Percentiles rank a stretch among this genome's conserved stretches.
phyloP scores from a whole-genome alignment of 2,329 filamentous ascomycete genomes.

The Xylariales sp. region DNA sequence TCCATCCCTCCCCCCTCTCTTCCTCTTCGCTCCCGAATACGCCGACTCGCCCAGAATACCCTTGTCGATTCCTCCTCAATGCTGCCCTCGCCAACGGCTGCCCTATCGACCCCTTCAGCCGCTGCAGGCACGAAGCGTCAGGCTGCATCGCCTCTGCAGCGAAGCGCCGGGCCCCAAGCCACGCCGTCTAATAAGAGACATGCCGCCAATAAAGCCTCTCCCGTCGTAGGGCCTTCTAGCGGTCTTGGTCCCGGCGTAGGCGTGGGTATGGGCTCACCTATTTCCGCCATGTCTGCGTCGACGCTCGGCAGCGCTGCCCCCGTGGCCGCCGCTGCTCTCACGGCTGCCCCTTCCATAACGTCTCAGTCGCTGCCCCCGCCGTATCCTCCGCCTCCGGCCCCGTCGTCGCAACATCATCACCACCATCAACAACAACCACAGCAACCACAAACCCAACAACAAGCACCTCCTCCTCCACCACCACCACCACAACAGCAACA shows the following conservation, averaged over 20 bases:
- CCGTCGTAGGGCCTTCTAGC: conserved; percentile 6
- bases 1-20: background rate
- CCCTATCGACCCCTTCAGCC: conserved; percentile 13
- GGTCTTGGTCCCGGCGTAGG: background rate
- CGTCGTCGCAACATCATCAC: conserved; percentile 10
- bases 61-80: conserved; percentile 12
- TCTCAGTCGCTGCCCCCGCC: background rate
- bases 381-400: background rate
- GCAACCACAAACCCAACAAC: too few species aligned
- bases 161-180: conserved; percentile 19
- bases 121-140: conserved; percentile 24
- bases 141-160: conserved; percentile 29
- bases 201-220: conserved; percentile 19
- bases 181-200: conserved; percentile 27
- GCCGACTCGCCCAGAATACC: background rate
- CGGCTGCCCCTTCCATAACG: background rate
- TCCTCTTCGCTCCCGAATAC: background rate
- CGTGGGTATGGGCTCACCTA: conserved; percentile 1
- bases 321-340: background rate
- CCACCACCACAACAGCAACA: too few species aligned
- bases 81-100: conserved; percentile 24
- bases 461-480: too few species aligned
- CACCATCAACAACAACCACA: background rate
- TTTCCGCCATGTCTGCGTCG: background rate
- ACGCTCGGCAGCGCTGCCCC: conserved; percentile 1